Base-by-base conservation (phyloP, 495 filamentous ascomycete species). In the Penicillium simplicissimum region DNA sequence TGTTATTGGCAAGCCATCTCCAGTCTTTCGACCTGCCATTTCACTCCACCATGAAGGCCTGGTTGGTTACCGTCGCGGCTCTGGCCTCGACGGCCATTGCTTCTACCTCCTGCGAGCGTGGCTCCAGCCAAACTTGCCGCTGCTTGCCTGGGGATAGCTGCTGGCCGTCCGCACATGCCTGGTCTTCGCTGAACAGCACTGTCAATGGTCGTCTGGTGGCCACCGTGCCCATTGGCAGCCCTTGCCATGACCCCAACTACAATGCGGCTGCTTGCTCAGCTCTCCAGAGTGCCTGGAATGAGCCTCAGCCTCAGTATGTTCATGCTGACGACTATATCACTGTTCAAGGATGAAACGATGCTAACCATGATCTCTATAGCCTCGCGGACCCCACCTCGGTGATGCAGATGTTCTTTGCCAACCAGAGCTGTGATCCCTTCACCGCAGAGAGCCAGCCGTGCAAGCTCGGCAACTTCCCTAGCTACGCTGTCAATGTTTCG, bases 401-500 rank as follows among this genome's bases (percentile, higher is more conserved):
- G 42, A 81, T 82, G 79, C 67, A 71, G 48, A 65, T 71, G 4
- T 79, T 61, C 64, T 82, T 79, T 58, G 67, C 72, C 43, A 80
- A 80, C 70, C 71, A 80, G 52, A 82, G 73, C 49, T 90, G 87
- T 62, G 79, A 84, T 62, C 84, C 86, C 4, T 87, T 84, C 34
- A 69, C 74, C 1, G 60, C 80, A 23, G 69, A 74, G 17, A 61
- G 57, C 23, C 71, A 66, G 19, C 69, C 81, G 0, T 92, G 88
- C 67, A 69, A 67, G 1, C 73, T 86, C 1, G 87, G 87, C 1
- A 85, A 84, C 70, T 88, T 85, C 66, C 78, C 81, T 8, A 70
- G 70, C 21, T 90, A 90, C 48, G 63, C 79, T 0, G 73, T 82
- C 52, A 76, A 81, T 55, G 79, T 79, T 33, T 71, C 74, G 0